These are phyloP conservation scores for Trichoderma koningii DNA, from an alignment of 2,329 filamentous ascomycete genomes.

Conservation along the genomic window DNA sequence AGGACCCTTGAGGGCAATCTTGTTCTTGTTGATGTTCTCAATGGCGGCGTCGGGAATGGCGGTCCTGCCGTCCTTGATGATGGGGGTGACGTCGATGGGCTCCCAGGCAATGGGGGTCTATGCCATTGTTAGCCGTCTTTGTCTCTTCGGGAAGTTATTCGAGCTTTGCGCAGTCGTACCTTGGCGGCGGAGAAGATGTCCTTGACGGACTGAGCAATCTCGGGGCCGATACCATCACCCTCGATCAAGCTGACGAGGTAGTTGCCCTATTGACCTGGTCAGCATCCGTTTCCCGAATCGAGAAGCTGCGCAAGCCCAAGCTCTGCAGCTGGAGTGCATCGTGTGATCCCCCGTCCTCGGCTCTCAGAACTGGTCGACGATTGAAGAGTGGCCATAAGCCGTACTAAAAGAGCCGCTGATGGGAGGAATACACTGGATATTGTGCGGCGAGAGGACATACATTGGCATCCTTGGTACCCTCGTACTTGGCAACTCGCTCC, in stretches of 20 bases:
- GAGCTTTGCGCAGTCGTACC: constrained; percentile 50
- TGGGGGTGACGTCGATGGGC: constrained; percentile 91
- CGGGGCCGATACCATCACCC: constrained; percentile 97
- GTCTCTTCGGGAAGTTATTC: neutral
- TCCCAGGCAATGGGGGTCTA: constrained; percentile 95
- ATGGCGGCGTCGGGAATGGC: constrained; percentile 92
- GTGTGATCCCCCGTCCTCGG: constrained; percentile 24
- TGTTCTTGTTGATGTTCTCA: constrained; percentile 90
- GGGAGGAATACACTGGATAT: constrained; percentile 24
- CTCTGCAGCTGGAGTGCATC: constrained; percentile 46
- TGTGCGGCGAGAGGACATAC: constrained; percentile 56
- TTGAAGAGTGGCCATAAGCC: neutral
- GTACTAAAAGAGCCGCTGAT: constrained; percentile 30
- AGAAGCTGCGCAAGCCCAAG: constrained; percentile 7
- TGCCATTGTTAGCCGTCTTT: constrained; percentile 33
- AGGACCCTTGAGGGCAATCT: constrained; percentile 96
- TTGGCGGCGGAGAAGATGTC: constrained; percentile 96
- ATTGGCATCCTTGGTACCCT: constrained; percentile 83
- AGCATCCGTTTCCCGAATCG: constrained; percentile 30
- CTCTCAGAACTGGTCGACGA: constrained; percentile 31
- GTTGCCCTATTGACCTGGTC: constrained; percentile 67
- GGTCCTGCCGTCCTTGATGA: constrained; percentile 91
- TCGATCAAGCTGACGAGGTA: constrained; percentile 97
- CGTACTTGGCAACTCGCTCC: constrained; percentile 87
- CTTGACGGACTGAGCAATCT: constrained; percentile 97